phyloP scores from a whole-genome alignment of 2,329 filamentous ascomycete species.

The Pseudocercospora vitis region DNA sequence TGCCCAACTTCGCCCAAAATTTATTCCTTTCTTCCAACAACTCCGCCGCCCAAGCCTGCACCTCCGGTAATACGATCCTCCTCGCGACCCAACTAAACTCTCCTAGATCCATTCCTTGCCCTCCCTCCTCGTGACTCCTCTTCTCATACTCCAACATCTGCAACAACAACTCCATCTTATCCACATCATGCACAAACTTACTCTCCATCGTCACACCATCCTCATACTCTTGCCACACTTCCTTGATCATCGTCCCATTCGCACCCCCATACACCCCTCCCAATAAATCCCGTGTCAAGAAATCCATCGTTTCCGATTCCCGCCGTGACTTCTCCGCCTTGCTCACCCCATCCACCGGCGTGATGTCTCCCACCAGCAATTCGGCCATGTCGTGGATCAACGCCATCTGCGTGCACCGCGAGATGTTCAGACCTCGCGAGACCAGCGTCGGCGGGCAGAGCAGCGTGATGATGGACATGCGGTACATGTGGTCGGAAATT shows the following conservation, averaged over 20 bases:
- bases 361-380: slow-evolving; percentile 92
- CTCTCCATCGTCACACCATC: slow-evolving; percentile 80
- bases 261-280: slow-evolving; percentile 71
- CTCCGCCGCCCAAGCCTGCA: slow-evolving; percentile 74
- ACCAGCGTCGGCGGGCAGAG: slow-evolving; percentile 76
- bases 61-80: slow-evolving; percentile 72
- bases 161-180: slow-evolving; percentile 91
- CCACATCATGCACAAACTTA: slow-evolving; percentile 90
- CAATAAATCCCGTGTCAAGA: slow-evolving; percentile 71
- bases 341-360: slow-evolving; percentile 79
- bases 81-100: slow-evolving; percentile 82
- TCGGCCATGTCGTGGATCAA: slow-evolving; percentile 98
- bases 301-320: slow-evolving; percentile 89
- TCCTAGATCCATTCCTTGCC: slow-evolving; percentile 74
- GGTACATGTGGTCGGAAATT: slow-evolving; percentile 97
- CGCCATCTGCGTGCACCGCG: slow-evolving; percentile 90
- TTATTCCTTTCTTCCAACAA: slow-evolving; percentile 72
- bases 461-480: slow-evolving; percentile 96
- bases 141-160: slow-evolving; percentile 98
- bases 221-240: slow-evolving; percentile 94
- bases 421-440: slow-evolving; percentile 70
- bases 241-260: slow-evolving; percentile 69
- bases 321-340: slow-evolving; percentile 88
- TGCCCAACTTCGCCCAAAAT: slow-evolving; percentile 61
- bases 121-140: slow-evolving; percentile 56